Evolutionary conservation across 108 stramenopile genomes (phyloP), one percentile per base, ranked within the genome.

Genomic region (Skeletonema grethae): DNA sequence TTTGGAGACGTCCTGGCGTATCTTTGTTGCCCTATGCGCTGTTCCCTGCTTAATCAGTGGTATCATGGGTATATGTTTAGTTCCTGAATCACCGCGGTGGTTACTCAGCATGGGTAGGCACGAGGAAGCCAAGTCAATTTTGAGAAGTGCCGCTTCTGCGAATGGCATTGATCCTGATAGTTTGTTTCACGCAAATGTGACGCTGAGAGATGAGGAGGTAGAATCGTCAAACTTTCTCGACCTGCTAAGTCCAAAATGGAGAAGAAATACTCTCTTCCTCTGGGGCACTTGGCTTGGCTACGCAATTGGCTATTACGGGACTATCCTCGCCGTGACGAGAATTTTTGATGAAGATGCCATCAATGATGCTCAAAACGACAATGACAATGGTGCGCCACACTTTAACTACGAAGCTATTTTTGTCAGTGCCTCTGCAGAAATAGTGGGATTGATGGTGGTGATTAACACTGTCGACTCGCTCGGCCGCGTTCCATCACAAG

Each of bases 41-140:
- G 53, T 91, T 9, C 94, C 94, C 13, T 89, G 88, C 61, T 56
- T 86, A 4, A 1, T 84, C 12, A 86, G 87, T 41, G 66, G 88
- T 15, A 10, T 92, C 11, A 36, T 92, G 57, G 91, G 88, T 13
- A 65, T 70, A 50, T 79, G 70, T 53, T 83, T 79, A 45, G 88
- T 92, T 8, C 94, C 94, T 10, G 94, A 95, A 73, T 87, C 86
- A 63, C 89, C 91, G 1, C 64, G 87, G 35, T 95, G 94, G 94
- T 74, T 91, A 13, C 73, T 86, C 30, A 67, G 83, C 15, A 25
- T 61, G 31, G 88, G 88, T 2, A 75, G 73, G 41, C 48, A 79
- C 29, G 87, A 88, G 2, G 63, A 91, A 63, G 92, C 92, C 8
- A 25, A 84, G 50, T 59, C 13, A 15, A 69, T 87, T 11, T 38